These are phyloP conservation scores for Magnolia sinica DNA, from an alignment of 164 flowering plant genomes.

Conservation along the genomic window DNA sequence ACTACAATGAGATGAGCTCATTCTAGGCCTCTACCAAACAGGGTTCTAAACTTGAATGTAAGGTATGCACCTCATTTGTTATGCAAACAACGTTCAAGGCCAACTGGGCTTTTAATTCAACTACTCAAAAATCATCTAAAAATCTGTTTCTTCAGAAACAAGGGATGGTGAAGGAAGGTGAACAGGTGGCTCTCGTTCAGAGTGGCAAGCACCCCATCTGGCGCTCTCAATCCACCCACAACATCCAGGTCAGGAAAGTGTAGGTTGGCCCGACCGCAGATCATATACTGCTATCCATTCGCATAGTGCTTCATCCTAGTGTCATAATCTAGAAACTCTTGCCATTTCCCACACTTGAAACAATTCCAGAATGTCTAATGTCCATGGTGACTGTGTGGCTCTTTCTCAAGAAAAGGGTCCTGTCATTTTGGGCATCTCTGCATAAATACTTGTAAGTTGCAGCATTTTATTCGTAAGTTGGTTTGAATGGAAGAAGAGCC, in stretches of 20 bases:
- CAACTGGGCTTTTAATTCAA: background rate
- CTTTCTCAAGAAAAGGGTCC: no score
- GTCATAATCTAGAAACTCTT: background rate
- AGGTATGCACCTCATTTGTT: background rate
- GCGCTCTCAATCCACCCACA: conserved; percentile 93
- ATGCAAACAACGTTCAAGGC: background rate
- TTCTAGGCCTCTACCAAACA: no score
- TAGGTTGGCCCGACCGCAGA: conserved; percentile 14
- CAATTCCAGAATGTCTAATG: no score
- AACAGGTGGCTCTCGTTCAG: conserved; percentile 88
- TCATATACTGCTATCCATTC: background rate
- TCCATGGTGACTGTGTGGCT: no score
- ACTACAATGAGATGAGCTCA: no score
- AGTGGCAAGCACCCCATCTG: conserved; percentile 94
- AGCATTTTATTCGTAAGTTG: no score
- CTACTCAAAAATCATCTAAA: background rate
- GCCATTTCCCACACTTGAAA: background rate
- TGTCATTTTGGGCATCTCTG: no score
- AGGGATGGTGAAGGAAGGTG: conserved; percentile 93
- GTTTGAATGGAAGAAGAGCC: no score
- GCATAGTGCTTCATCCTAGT: background rate
- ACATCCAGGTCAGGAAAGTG: conserved; percentile 83
- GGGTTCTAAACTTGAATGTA: no score
- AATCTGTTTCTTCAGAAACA: conserved; percentile 46
- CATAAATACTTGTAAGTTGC: no score